A percentile compares a stretch with the other conserved stretches of the same genome.
Evolutionary conservation across 768 basidiomycete species (phyloP).

Genomic region (Nevesoporus exiguus): DNA sequence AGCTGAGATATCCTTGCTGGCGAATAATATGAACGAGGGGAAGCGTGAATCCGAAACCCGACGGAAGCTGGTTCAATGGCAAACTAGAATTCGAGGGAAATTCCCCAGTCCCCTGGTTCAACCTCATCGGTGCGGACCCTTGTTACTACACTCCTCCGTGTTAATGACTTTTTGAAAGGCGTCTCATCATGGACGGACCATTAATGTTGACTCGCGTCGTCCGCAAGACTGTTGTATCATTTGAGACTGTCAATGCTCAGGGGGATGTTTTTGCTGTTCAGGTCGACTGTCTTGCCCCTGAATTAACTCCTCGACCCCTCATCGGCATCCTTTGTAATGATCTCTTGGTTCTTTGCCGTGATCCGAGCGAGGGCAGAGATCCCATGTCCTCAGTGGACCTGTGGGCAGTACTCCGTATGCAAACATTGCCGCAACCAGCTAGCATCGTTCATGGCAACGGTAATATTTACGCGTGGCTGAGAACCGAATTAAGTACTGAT

Average conservation of each 20-base stretch:
- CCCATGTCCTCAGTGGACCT: constrained; percentile 75
- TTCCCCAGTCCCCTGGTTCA: constrained; percentile 98
- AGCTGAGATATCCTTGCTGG: constrained; percentile 81
- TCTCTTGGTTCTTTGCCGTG: constrained; percentile 85
- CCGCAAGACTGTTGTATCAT: constrained; percentile 75
- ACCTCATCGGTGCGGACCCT: constrained; percentile 74
- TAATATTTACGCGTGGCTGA: constrained; percentile 29
- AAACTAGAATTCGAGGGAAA: constrained; percentile 80
- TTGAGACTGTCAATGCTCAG: constrained; percentile 74
- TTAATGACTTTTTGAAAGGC: constrained; percentile 41
- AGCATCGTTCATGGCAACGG: constrained; percentile 88
- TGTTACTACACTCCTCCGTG: not conserved
- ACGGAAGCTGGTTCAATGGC: constrained; percentile 87
- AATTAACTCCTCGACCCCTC: constrained; percentile 74
- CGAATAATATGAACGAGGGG: constrained; percentile 97
- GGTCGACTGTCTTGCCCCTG: constrained; percentile 87
- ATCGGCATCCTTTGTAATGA: constrained; percentile 90
- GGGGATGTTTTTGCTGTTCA: constrained; percentile 80
- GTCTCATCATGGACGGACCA: constrained; percentile 90
- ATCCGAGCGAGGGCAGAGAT: constrained; percentile 79
- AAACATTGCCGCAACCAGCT: constrained; percentile 85
- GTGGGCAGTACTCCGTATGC: constrained; percentile 97
- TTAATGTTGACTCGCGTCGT: constrained; percentile 87
- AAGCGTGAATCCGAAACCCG: constrained; percentile 94
- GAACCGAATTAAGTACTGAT: constrained; percentile 5